Base-by-base conservation (phyloP, 2,329 filamentous ascomycete species). In the Biscogniauxia sp. region DNA sequence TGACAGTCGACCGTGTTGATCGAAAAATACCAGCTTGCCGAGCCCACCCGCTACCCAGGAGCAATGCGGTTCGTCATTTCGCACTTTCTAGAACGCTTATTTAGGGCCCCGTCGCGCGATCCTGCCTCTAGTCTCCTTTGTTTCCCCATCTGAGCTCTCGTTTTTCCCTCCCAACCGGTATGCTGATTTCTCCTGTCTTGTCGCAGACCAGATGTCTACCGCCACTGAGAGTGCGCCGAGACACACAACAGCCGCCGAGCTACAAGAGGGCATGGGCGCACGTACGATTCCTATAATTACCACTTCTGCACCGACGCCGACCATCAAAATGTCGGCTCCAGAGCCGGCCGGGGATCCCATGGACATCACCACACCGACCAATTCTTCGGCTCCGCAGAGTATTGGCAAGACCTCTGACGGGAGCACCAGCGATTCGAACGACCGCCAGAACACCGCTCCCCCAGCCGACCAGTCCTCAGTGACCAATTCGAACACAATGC, bases 301-400 rank as follows among this genome's bases (percentile, higher is more conserved):
- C 60, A 66, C 64, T 54, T 58, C 71, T 52, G 69, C 69, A 19
- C 77, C 82, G 62, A 80, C 80, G 59, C 81, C 84, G 45, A 82
- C 79, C 61, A 82, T 85, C 71, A 82, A 84, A 72, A 85, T 83
- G 76, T 85, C 85, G 65, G 80, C 83, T 57, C 82, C 84, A 20
- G 82, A 81, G 54, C 81, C 72, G 11, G 61, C 82, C 28, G 83
- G 80, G 66, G 83, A 85, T 60, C 83, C 84, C 61, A 88, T 88
- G 84, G 85, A 88, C 63, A 80, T 86, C 64, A 83, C 83, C 41
- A 83, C 82, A 45, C 82, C 83, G 56, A 78, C 79, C 63, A 79
- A 78, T 72, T 76, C 78, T 61, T 77, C 76, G 26, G 75, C 76
- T 59, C 74, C 79, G 57, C 75, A 77, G 28, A 76, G 75, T 57